Conservation (phyloP, 768 basidiomycete species). For the Russula sp. region DNA sequence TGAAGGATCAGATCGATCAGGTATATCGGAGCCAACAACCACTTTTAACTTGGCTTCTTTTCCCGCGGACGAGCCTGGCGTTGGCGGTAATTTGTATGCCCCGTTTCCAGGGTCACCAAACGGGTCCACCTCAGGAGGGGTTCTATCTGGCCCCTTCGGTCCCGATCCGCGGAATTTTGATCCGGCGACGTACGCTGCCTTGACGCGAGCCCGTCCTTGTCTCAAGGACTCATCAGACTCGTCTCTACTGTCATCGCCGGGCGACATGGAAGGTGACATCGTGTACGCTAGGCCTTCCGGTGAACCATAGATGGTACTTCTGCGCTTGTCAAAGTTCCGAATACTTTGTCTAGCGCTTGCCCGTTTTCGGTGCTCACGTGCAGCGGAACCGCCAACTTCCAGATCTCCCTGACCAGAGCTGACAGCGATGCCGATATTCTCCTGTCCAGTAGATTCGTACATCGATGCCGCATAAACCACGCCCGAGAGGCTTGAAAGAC, state of each 20-base stretch:
- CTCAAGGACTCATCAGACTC: constrained; percentile 27
- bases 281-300: constrained; percentile 28
- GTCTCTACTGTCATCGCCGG: constrained; percentile 33
- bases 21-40: constrained; percentile 40
- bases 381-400: neutral
- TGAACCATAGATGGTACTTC: constrained; percentile 27
- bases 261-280: constrained; percentile 34
- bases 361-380: constrained; percentile 19
- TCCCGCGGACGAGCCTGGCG: constrained; percentile 34
- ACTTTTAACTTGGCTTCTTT: constrained; percentile 41
- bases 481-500: constrained; percentile 28
- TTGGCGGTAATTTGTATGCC: constrained; percentile 34
- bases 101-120: constrained; percentile 36
- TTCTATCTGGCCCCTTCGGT: constrained; percentile 37
- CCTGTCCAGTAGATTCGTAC: constrained; percentile 20
- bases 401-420: constrained; percentile 19
- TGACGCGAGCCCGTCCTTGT: constrained; percentile 57
- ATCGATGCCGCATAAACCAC: constrained; percentile 23
- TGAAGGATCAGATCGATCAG: constrained; percentile 34
- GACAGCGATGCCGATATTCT: constrained; percentile 30
- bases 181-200: constrained; percentile 61
- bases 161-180: constrained; percentile 53
- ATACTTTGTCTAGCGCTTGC: constrained; percentile 25
- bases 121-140: constrained; percentile 35
- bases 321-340: constrained; percentile 21